These are phyloP conservation scores for Microsporum audouinii DNA, from an alignment of 2,329 filamentous ascomycete species.

Conservation along the genomic window DNA sequence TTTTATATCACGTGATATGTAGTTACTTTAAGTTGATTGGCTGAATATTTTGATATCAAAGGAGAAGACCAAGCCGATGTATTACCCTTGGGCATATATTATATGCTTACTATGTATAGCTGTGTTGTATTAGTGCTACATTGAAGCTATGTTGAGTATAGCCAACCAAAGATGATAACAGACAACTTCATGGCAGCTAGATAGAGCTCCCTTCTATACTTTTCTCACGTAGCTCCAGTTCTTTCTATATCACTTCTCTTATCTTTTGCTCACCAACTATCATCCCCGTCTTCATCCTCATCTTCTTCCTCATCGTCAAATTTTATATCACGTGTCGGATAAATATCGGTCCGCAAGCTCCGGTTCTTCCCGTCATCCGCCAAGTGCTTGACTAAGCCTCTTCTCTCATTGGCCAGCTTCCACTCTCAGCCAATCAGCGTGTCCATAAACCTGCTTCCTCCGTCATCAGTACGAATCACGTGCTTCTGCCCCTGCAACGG, in stretches of 20 bases:
- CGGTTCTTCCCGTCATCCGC: not conserved
- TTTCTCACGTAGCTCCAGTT: too few relatives aligned
- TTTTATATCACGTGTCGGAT: not conserved
- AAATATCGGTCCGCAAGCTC: not conserved
- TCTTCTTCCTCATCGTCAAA: not conserved
- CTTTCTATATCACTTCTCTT: not conserved
- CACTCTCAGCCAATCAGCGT: constrained; percentile 4
- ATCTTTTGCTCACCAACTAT: too few relatives aligned
- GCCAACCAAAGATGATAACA: too few relatives aligned
- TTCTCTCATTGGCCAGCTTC: constrained; percentile 2
- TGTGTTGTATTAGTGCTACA: too few relatives aligned
- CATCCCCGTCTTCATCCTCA: not conserved
- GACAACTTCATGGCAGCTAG: too few relatives aligned
- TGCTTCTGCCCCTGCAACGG: not conserved
- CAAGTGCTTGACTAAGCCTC: not conserved
- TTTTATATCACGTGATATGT: constrained; percentile 2
- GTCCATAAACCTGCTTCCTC: not conserved
- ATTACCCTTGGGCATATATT: too few relatives aligned
- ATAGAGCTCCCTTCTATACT: too few relatives aligned
- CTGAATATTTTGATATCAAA: not conserved
- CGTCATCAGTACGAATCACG: not conserved
- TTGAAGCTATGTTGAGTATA: too few relatives aligned
- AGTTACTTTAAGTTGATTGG: not conserved
- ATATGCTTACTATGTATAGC: too few relatives aligned
- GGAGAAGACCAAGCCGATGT: not conserved